These are phyloP conservation scores for Aspergillus sclerotioniger DNA, from an alignment of 495 filamentous ascomycete species.

Conservation along the genomic window DNA sequence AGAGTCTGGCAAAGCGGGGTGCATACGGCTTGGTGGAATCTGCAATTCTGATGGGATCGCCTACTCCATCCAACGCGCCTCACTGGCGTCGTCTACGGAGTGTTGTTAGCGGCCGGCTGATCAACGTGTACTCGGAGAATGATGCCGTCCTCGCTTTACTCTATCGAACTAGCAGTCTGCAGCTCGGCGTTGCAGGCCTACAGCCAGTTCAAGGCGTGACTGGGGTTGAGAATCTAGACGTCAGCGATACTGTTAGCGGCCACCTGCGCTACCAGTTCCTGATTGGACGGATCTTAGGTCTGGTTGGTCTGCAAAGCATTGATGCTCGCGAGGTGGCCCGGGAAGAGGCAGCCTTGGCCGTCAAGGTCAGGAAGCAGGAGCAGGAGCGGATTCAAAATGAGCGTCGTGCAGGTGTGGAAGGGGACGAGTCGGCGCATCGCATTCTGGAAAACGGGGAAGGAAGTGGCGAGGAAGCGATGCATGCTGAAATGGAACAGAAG, in stretches of 20 bases:
- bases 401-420: constrained; percentile 38
- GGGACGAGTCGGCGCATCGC: constrained; percentile 34
- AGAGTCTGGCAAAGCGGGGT: constrained; percentile 67
- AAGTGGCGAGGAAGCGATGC: constrained; percentile 36
- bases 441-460: constrained; percentile 32
- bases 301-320: constrained; percentile 67
- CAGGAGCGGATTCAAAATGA: constrained; percentile 49
- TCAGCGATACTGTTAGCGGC: constrained; percentile 68
- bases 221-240: constrained; percentile 72
- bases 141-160: constrained; percentile 76
- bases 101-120: constrained; percentile 69
- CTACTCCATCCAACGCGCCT: constrained; percentile 62
- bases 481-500: constrained; percentile 47
- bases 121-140: constrained; percentile 76
- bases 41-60: constrained; percentile 78
- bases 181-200: constrained; percentile 74
- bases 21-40: constrained; percentile 87
- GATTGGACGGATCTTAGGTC: constrained; percentile 63
- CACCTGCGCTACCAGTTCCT: constrained; percentile 71
- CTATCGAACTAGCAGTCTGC: constrained; percentile 73
- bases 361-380: constrained; percentile 54
- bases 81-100: constrained; percentile 69
- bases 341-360: constrained; percentile 57
- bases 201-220: constrained; percentile 62
- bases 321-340: constrained; percentile 54